These are phyloP conservation scores for Lupinus albus DNA, from an alignment of 306 rosid species.

Conservation along the genomic window DNA sequence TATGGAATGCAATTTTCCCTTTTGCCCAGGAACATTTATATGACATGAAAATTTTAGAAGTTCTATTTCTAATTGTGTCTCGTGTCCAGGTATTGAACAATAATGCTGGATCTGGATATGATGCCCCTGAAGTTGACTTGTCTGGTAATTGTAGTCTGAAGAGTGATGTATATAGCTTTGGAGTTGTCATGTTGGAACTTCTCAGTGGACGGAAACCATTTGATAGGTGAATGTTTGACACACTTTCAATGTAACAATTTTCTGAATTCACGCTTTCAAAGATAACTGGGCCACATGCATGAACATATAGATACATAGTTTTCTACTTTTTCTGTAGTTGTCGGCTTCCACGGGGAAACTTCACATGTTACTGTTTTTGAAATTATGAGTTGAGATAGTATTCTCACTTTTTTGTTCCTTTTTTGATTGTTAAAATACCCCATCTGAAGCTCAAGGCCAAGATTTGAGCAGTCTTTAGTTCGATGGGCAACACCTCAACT, in stretches of 20 bases:
- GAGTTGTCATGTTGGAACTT: constrained; percentile 97
- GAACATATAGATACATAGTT: constrained; percentile 5
- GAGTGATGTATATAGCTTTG: constrained; percentile 92
- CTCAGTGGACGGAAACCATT: constrained; percentile 90
- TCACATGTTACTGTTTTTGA: no score
- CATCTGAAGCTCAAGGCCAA: constrained; percentile 69
- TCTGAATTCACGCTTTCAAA: neutral
- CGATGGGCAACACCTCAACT: constrained; percentile 99
- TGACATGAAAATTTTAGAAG: neutral
- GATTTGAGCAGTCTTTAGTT: constrained; percentile 91
- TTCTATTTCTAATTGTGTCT: constrained; percentile 44
- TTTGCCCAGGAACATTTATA: neutral
- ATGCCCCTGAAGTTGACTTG: constrained; percentile 86
- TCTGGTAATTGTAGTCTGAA: constrained; percentile 74
- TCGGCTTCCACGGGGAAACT: neutral
- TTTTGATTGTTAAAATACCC: constrained; percentile 35
- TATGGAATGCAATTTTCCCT: constrained; percentile 20
- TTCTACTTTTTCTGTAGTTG: neutral
- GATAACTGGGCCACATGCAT: constrained; percentile 14
- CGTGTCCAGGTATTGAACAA: constrained; percentile 65
- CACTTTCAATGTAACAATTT: neutral
- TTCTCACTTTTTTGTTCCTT: neutral
- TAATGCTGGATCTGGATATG: constrained; percentile 72
- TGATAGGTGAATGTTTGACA: constrained; percentile 66
- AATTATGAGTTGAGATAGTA: neutral